Base-by-base conservation (phyloP, 2,329 filamentous ascomycete genomes). In the Eutypella sp. region DNA sequence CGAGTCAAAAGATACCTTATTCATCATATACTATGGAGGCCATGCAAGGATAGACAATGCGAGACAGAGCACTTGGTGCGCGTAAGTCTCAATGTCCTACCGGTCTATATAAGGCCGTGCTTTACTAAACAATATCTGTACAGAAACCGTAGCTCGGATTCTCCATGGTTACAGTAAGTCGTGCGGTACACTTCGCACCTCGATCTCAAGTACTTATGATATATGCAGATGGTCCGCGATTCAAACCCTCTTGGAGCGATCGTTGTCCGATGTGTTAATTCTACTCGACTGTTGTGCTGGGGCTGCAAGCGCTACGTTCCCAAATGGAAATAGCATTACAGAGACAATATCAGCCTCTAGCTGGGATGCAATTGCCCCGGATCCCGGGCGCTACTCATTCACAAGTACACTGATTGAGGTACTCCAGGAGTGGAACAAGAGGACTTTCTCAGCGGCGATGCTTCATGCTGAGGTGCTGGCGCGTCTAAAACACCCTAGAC, bases 291-390 rank as follows among this genome's bases (percentile, higher is more conserved):
- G 78, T 53, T 82, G 78, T 54, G 77, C 78, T 6, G 77, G 77
- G 11, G 78, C 78, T 34, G 78, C 78, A 38, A 81, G 77, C 49
- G 77, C 78, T 13, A 79, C 78, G 1, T 80, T 80, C 42, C 74
- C 76, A 5, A 79, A 70, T 16, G 77, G 78, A 16, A 72, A 72
- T 51, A 80, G 76, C 57, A 79, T 79, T 53, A 82, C 78, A 3
- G 78, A 81, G 61, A 80, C 77, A 8, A 81, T 82, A 51, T 81
- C 78, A 5, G 78, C 78, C 4, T 81, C 77, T 2, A 80, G 77
- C 43, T 82, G 77, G 77, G 78, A 82, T 47, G 76, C 78, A 37
- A 80, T 79, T 42, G 78, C 78, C 10, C 78, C 78, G 0, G 74
- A 80, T 47, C 78, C 78, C 11, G 78, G 78, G 7, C 69, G 76